Conservation (phyloP, 2,329 filamentous ascomycete genomes). For the Ceratocystiopsis sp. region DNA sequence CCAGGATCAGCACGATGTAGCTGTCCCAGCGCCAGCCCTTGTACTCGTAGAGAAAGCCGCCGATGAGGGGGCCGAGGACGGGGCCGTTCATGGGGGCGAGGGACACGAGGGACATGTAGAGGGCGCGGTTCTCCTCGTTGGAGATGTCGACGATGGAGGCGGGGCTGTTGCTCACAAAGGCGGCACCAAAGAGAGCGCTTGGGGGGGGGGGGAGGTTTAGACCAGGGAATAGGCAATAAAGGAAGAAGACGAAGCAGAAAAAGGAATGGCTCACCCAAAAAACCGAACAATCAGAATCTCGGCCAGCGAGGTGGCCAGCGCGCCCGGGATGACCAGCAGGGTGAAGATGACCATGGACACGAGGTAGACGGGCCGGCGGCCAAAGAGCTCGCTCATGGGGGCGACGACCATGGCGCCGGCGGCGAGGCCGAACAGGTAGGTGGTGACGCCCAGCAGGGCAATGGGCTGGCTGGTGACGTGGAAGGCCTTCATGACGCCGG, state of each 20-base stretch:
- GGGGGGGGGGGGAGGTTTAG: constrained; percentile 7
- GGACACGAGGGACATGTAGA: constrained; percentile 71
- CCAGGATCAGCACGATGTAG: constrained; percentile 62
- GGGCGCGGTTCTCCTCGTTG: constrained; percentile 59
- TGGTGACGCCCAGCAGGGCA: constrained; percentile 55
- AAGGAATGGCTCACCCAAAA: constrained; percentile 32
- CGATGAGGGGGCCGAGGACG: constrained; percentile 49
- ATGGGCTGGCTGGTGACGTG: constrained; percentile 31
- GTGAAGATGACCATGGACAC: constrained; percentile 44
- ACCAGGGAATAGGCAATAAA: background rate
- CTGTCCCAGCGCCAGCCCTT: constrained; percentile 63
- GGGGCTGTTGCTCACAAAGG: constrained; percentile 69
- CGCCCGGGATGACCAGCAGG: constrained; percentile 52
- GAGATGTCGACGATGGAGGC: constrained; percentile 73
- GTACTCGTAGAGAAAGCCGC: constrained; percentile 18
- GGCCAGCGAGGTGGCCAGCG: constrained; percentile 43
- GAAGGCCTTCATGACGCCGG: constrained; percentile 50
- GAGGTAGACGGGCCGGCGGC: constrained; percentile 47
- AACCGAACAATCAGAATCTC: constrained; percentile 52
- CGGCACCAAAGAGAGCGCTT: constrained; percentile 28
- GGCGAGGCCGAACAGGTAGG: constrained; percentile 57
- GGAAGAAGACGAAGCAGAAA: too few relatives aligned
- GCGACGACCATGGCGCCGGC: constrained; percentile 54
- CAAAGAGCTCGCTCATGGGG: constrained; percentile 51
- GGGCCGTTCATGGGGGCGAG: constrained; percentile 74